Base-by-base conservation (phyloP, 352 stramenopile genomes). In the Phytophthora pluvialis region DNA sequence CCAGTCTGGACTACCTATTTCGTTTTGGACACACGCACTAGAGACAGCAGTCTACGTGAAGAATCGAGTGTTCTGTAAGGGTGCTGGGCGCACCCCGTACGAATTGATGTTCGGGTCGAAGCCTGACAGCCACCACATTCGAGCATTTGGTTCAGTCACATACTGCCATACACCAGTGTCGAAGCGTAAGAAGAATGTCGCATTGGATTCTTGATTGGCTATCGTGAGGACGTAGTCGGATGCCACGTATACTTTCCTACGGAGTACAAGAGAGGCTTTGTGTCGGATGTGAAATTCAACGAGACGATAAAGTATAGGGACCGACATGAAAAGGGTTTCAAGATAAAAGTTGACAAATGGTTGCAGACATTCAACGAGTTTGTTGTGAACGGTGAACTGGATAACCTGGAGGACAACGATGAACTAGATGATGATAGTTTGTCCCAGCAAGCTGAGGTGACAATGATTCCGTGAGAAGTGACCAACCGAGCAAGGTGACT, bases 41-140 rank as follows among this genome's bases (percentile, higher is more conserved):
- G 16, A 54, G 26, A 53, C 13, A 1, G 58, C 58, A 31, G 47
- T 66, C 2, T 66, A 66, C 18, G 26, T 66, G 9, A 59, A 59
- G 38, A 59, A 57, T 13, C 7, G 40, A n/a, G 47, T 66, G 6
- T 66, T 35, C 18, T 48, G 16, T 28, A 59, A 59, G 18, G 58
- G 28, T 28, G 32, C 33, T 13, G 47, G 40, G 5, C 29, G 39
- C 21, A 21, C 21, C 1, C 21, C 21, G 2, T 21, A 21, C 21
- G 21, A 21, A 21, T 21, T 21, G 21, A 46, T 50, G 57, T 45
- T 44, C 12, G 56, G 56, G 3, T n/a, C 15, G 2, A 43, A 52
- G 10, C 46, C 57, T 16, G 56, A 56, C 25, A 18, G 58, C 6
- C 46, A 58, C 39, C 38, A 65, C n/a, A 57, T 65, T 13, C 3